Percentiles rank a stretch among this genome's conserved stretches.
These are phyloP conservation scores for Phaeosphaeriaceae sp. DNA, from an alignment of 2,329 filamentous ascomycete species.

Conservation along the genomic window DNA sequence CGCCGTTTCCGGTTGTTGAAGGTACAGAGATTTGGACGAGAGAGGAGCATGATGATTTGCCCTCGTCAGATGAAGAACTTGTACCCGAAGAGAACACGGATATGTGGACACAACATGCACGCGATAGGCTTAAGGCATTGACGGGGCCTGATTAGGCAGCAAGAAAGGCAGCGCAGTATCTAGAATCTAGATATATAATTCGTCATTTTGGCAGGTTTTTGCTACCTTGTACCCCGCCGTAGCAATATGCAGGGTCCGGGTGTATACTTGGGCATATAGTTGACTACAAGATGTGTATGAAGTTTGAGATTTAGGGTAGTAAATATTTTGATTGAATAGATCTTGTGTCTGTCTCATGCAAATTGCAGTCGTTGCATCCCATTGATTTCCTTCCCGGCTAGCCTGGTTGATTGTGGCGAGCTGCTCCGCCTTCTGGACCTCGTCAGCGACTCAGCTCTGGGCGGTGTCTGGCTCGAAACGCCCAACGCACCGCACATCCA, in stretches of 20 bases:
- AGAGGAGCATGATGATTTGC: slow-evolving; percentile 48
- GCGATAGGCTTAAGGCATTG: slow-evolving; percentile 23
- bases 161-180: neutral
- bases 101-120: slow-evolving; percentile 36
- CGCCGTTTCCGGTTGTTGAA: slow-evolving; percentile 47
- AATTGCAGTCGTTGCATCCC: neutral
- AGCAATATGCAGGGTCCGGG: slow-evolving; percentile 32
- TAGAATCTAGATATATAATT: neutral
- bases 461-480: slow-evolving; percentile 30
- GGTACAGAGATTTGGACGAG: slow-evolving; percentile 50
- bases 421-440: slow-evolving; percentile 22
- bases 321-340: no score
- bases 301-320: no score
- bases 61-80: slow-evolving; percentile 39
- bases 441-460: slow-evolving; percentile 29
- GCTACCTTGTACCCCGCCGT: slow-evolving; percentile 12
- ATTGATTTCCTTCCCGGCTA: neutral
- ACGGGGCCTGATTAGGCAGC: neutral
- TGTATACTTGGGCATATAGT: no score
- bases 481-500: slow-evolving; percentile 22
- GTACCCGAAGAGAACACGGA: slow-evolving; percentile 14
- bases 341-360: neutral
- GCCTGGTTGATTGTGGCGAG: slow-evolving; percentile 6
- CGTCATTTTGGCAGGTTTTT: neutral
- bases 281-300: no score